Base-by-base conservation (phyloP, 257 asterid species). In the Solanum stenotomum region DNA sequence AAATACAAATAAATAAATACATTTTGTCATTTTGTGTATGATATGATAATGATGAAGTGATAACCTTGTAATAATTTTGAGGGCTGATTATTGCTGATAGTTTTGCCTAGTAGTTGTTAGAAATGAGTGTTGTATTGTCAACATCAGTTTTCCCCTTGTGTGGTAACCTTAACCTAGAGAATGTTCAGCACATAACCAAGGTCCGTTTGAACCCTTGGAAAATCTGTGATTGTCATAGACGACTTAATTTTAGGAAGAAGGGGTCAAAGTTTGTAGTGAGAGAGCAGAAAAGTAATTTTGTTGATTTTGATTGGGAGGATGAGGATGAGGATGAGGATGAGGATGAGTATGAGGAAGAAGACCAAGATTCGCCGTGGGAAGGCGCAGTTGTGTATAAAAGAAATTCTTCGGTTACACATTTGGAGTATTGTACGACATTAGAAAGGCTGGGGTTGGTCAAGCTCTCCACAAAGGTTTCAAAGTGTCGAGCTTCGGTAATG, bases 351-450 rank as follows among this genome's bases (percentile, higher is more conserved):
- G 96, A 89, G 46, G 22, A 52, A 6, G 63, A 56, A 56, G 65
- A 56, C 65, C 25, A 56, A 18, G 65, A 56, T 56, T 90, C 90
- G 27, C 97, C 96, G 1, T 97, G 99, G 99, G 96, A 93, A 87
- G 98, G 94, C 37, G 98, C 98, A 29, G 87, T 97, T 87, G 8
- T 92, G 86, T 96, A 95, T 71, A 92, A 72, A 87, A 89, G 99
- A 83, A 94, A 96, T 90, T 92, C 98, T 29, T 90, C 91, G 3
- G 65, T 91, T 11, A 87, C 96, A 77, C 98, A 96, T 91, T 44
- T 93, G 92, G 99, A 97, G 89, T 95, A 92, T 89, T 93, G 97
- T 90, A 96, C 98, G 25, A 96, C 99, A 27, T 92, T 97, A 18
- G 99, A 96, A 92, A 93, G 99, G 86, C 86, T 97, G 86, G 98